A percentile compares a stretch with the other conserved stretches of the same genome.
These are phyloP conservation scores for Nectriaceae sp. DNA, from an alignment of 2,329 filamentous ascomycete species.

Conservation along the genomic window DNA sequence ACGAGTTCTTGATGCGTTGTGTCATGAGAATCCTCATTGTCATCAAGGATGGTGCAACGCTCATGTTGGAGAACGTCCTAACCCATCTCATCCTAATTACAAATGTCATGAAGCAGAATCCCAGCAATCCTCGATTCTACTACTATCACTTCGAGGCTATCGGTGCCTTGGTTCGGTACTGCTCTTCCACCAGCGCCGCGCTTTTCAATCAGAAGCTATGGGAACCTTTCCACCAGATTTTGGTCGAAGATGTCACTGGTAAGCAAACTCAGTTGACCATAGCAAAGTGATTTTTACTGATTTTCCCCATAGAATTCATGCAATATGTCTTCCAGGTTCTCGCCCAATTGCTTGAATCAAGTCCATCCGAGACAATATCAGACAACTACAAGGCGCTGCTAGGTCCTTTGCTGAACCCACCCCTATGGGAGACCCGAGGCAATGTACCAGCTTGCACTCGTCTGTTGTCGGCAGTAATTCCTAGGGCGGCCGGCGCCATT, in stretches of 20 bases:
- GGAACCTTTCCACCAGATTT: conserved; percentile 76
- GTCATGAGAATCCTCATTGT: conserved; percentile 97
- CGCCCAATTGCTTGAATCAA: conserved; percentile 84
- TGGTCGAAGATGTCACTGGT: conserved; percentile 82
- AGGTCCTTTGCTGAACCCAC: conserved; percentile 74
- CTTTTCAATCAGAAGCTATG: conserved; percentile 82
- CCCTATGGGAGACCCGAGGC: conserved; percentile 87
- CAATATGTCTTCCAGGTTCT: conserved; percentile 97
- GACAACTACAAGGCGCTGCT: conserved; percentile 80
- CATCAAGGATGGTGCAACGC: conserved; percentile 77
- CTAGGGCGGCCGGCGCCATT: conserved; percentile 73
- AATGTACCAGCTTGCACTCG: conserved; percentile 91
- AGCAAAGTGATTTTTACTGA: conserved; percentile 28
- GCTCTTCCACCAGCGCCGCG: conserved; percentile 65
- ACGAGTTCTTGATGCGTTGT: conserved; percentile 98
- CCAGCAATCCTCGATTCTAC: conserved; percentile 96
- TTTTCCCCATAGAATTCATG: conserved; percentile 70
- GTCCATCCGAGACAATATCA: conserved; percentile 76
- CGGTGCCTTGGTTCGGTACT: conserved; percentile 77
- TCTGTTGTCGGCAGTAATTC: conserved; percentile 80
- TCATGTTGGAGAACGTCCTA: conserved; percentile 76
- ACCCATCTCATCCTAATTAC: conserved; percentile 87
- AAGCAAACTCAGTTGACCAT: conserved; percentile 22
- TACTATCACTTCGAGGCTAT: conserved; percentile 98
- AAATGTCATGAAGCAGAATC: conserved; percentile 88